These are phyloP conservation scores for Colletotrichum euphorbiae DNA, from an alignment of 2,329 filamentous ascomycete species.

Conservation along the genomic window DNA sequence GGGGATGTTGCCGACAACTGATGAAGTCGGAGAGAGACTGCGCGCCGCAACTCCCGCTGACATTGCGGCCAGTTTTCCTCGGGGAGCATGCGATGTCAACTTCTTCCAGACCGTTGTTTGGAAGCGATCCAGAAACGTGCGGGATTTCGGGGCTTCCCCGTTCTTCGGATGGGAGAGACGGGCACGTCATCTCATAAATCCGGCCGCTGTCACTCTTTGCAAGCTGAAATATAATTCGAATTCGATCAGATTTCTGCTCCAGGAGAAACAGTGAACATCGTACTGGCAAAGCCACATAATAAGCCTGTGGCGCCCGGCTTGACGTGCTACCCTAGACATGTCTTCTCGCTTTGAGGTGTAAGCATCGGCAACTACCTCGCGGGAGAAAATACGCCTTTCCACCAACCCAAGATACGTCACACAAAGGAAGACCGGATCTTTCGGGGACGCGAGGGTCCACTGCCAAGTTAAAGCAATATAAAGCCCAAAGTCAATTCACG, in stretches of 20 bases:
- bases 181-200: slow-evolving; percentile 2
- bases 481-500: slow-evolving; percentile 7
- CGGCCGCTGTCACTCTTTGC: background rate
- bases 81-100: background rate
- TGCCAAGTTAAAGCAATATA: background rate
- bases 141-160: slow-evolving; percentile 6
- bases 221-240: background rate
- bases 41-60: background rate
- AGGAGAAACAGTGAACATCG: background rate
- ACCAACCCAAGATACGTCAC: background rate
- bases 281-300: no score
- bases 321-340: no score
- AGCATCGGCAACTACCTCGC: background rate
- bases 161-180: background rate
- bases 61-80: background rate
- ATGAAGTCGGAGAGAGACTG: background rate
- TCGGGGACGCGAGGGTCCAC: slow-evolving; percentile 6
- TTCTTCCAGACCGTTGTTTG: background rate
- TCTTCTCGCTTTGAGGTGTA: no score
- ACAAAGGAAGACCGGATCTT: background rate
- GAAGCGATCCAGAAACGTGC: slow-evolving; percentile 5
- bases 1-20: slow-evolving; percentile 2
- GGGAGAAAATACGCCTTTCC: background rate
- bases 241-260: background rate
- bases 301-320: no score